These are phyloP conservation scores for Euphorbia schlechtendalii DNA, from an alignment of 441 rosid genomes.

Conservation along the genomic window DNA sequence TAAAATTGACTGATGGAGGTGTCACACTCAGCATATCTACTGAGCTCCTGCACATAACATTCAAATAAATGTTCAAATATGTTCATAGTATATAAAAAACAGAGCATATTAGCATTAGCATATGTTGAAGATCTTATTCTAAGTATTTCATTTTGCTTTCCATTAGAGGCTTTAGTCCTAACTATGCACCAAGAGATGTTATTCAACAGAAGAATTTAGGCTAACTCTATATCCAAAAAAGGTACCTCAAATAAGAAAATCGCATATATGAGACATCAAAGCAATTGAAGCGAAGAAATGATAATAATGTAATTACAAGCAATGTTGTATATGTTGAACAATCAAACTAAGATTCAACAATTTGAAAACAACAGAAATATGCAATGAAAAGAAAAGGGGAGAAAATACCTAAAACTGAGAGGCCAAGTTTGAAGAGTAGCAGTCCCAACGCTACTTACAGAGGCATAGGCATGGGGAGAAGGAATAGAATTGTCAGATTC, in stretches of 20 bases:
- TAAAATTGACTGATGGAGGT: constrained; percentile 42
- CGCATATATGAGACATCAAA: too few relatives aligned
- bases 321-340: neutral
- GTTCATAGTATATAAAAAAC: neutral
- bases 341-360: neutral
- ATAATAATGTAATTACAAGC: neutral
- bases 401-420: constrained; percentile 56
- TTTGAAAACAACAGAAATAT: neutral
- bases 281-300: neutral
- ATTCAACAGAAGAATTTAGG: too few relatives aligned
- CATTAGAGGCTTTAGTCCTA: too few relatives aligned
- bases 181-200: too few relatives aligned
- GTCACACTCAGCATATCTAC: constrained; percentile 53
- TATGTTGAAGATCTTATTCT: too few relatives aligned
- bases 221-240: too few relatives aligned
- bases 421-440: constrained; percentile 57
- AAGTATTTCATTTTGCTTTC: too few relatives aligned
- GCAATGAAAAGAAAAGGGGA: constrained; percentile 5
- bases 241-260: too few relatives aligned
- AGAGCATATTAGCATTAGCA: neutral
- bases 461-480: constrained; percentile 18
- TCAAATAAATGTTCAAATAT: neutral
- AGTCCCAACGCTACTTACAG: constrained; percentile 15
- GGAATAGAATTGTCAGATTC: constrained; percentile 30
- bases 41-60: constrained; percentile 48